A percentile compares a stretch with the other conserved stretches of the same genome.
phyloP scores from a whole-genome alignment of 768 basidiomycete species.

The Leccinum boreale region DNA sequence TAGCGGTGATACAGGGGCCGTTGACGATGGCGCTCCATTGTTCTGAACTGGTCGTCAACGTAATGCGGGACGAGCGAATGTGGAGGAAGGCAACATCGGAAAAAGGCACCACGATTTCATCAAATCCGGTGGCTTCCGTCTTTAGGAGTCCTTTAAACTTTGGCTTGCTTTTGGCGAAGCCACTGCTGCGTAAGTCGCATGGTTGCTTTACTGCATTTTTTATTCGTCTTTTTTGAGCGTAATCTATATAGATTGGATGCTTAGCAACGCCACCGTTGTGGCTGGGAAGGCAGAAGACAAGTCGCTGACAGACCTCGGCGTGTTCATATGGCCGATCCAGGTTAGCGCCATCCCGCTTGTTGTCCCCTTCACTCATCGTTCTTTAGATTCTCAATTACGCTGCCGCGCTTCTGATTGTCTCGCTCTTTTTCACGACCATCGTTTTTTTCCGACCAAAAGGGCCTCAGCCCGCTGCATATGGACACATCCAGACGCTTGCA shows the following conservation, averaged over 20 bases:
- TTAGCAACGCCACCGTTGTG: constrained; percentile 24
- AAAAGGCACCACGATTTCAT: constrained; percentile 12
- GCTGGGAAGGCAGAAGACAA: constrained; percentile 9
- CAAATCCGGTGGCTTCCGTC: constrained; percentile 22
- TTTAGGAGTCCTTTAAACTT: constrained; percentile 18
- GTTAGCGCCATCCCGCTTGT: constrained; percentile 2
- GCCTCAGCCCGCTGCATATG: constrained; percentile 31
- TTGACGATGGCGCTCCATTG: constrained; percentile 28
- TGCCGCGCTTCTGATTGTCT: constrained; percentile 16
- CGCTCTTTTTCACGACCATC: constrained; percentile 14
- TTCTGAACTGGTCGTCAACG: constrained; percentile 27
- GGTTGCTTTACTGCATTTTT: no score
- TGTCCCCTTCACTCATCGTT: neutral
- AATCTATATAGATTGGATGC: constrained; percentile 27
- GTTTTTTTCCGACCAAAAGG: constrained; percentile 18
- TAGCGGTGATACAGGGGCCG: constrained; percentile 27
- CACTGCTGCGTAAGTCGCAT: constrained; percentile 24
- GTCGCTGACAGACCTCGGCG: constrained; percentile 10
- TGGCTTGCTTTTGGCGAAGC: constrained; percentile 18
- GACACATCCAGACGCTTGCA: constrained; percentile 34
- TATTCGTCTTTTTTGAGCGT: neutral
- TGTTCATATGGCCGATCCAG: constrained; percentile 28
- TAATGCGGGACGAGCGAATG: constrained; percentile 26
- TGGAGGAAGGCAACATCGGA: constrained; percentile 25
- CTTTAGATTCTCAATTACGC: constrained; percentile 28